Base-by-base conservation (phyloP, 768 basidiomycete species). In the Xerocomellus dryophilus region DNA sequence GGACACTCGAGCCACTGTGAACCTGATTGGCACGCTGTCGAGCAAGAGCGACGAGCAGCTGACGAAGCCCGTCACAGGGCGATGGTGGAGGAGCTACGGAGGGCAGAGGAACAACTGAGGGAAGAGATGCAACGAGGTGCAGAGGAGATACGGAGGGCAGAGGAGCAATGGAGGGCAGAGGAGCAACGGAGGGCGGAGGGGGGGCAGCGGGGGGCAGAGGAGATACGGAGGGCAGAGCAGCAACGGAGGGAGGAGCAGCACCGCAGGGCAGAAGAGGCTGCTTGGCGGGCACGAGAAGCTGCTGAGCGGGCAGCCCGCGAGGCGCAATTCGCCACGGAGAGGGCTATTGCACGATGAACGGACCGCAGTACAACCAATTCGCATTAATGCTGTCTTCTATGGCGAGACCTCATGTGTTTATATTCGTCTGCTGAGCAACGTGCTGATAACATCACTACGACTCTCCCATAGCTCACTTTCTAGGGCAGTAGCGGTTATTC, bases 1-100 rank as follows among this genome's bases (percentile, higher is more conserved):
- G 66, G 61, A 18, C 60, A 64, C n/a, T 68, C 68, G 8, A 61
- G 38, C 21, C 61, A 68, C 27, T 50, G 43, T 3, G 63, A 64
- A 44, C 67, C 60, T 1, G 54, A 62, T 10, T 66, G 68, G 60
- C 50, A 25, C 8, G 61, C 64, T 23, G 66, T 64, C 17, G 65
- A 64, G 17, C 62, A 21, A 36, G 21, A 56, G 35, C 61, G 55
- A 46, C 53, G 25, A 2, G 58, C 47, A 27, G 62, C 57, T 0
- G 68, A 70, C 48, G 48, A 36, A 53, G 57, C 58, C 7, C 64
- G 58, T 47, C 56, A 18, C 20, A 32, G n/a, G 66, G n/a, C n/a
- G n/a, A n/a, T n/a, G n/a, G n/a, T 62, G 29, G 66, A 68, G 32
- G 58, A 65, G 4, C 56, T 51, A 1, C 56, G 56, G 2, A 23